Evolutionary conservation across 352 stramenopile species (phyloP).

Genomic region (Globisporangium takayamanum): DNA sequence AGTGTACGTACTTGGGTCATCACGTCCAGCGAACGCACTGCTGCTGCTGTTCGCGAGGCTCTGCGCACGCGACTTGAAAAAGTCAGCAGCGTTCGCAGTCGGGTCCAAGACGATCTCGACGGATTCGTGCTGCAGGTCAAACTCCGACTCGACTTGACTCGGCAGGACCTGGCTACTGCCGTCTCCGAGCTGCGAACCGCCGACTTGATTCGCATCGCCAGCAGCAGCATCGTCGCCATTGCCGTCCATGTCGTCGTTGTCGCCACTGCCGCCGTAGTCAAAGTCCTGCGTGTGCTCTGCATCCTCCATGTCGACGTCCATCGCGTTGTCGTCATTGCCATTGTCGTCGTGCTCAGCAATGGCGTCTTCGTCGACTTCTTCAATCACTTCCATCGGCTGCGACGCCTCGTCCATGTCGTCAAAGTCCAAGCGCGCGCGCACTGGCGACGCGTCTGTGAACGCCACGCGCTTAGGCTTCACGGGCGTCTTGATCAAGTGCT

Average conservation of each 20-base stretch:
- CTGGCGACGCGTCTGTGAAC: conserved; percentile 1
- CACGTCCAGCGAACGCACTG: conserved; percentile 14
- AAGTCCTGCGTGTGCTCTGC: conserved; percentile 5
- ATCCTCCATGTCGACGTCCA: conserved; percentile 12
- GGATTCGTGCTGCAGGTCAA: neutral
- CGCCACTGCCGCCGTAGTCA: neutral
- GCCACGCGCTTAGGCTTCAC: conserved; percentile 25
- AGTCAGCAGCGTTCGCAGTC: conserved; percentile 43
- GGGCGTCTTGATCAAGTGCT: conserved; percentile 51
- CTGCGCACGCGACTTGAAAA: conserved; percentile 45
- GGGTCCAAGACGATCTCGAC: conserved; percentile 5
- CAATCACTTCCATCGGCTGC: conserved; percentile 16
- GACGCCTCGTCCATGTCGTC: conserved; percentile 13
- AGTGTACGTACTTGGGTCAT: conserved; percentile 50
- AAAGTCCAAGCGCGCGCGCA: conserved; percentile 14
- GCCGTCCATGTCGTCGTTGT: conserved; percentile 5
- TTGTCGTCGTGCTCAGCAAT: conserved; percentile 31
- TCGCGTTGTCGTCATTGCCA: conserved; percentile 22
- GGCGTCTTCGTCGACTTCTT: conserved; percentile 23
- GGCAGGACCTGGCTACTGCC: conserved; percentile 2
- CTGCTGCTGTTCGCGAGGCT: neutral
- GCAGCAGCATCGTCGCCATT: conserved; percentile 10
- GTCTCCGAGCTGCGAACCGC: conserved; percentile 30
- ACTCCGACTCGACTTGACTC: conserved; percentile 8
- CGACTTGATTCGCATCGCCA: conserved; percentile 17